Base-by-base conservation (phyloP, 75 land plant genomes). In the Larix kaempferi region DNA sequence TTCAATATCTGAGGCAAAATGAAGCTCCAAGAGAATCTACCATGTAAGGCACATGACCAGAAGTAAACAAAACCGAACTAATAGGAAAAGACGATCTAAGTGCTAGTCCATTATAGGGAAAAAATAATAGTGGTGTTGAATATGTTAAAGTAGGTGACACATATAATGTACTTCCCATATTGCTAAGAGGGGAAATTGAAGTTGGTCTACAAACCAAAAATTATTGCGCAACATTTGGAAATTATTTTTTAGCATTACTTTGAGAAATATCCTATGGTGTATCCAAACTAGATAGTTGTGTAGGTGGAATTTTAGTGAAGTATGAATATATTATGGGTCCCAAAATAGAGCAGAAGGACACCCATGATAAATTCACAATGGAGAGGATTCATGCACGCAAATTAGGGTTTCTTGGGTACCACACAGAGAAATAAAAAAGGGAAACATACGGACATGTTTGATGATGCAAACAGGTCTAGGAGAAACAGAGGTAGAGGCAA, bases 1-100 rank as follows among this genome's bases (percentile, higher is more conserved):
- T 77, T 63, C 72, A 85, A 17, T 21, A 88, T 75, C 59, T 91
- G 93, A 4, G 92, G 91, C 14, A 75, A 63, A 29, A 82, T 17
- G 81, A 8, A n/a, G 71, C 65, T 15, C 84, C 87, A 59, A 79
- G 74, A 37, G 84, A 65, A 27, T 84, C 77, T 2, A 81, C 66
- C 74, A 78, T 81, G 78, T 78, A 78, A 27, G 83, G 80, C 21
- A 65, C 1, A 16, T 35, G 55, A 19, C 78, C 83, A 37, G 72
- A 67, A 19, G 57, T 57, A 74, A 78, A 84, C 3, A 66, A 6
- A 13, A 60, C 56, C 19, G 84, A 72, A 41, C 71, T 12, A 17
- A 62, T 2, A 6, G 84, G 54, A 33, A 66, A 55, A 5, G 83
- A 69, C 15, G 79, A 71, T 14, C 73, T 78, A 23, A 78, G 16